Conservation (phyloP, 768 basidiomycete genomes). For the Boletus patriciae region DNA sequence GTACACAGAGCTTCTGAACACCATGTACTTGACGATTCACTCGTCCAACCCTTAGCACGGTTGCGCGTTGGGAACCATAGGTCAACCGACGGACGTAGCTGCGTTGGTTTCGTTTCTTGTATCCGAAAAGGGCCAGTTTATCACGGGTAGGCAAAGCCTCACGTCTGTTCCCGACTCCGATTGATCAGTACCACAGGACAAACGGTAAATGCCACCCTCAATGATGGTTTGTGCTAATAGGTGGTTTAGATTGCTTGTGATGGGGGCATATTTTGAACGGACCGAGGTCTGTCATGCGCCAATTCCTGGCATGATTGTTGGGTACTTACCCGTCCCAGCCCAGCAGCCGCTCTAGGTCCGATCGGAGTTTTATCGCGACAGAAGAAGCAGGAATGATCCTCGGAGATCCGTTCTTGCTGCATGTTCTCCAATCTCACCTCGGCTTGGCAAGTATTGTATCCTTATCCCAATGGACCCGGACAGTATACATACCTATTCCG, state of each 20-base stretch:
- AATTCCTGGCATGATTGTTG: background rate
- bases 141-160: background rate
- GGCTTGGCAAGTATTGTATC: too few relatives aligned
- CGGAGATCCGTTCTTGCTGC: too few relatives aligned
- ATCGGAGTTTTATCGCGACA: too few relatives aligned
- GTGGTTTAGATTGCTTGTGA: background rate
- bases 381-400: too few relatives aligned
- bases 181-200: background rate
- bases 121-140: background rate
- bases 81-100: slow-evolving; percentile 1
- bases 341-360: too few relatives aligned
- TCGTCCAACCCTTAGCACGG: background rate
- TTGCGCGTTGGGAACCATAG: slow-evolving; percentile 2
- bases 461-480: too few relatives aligned
- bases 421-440: too few relatives aligned
- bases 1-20: background rate
- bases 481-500: too few relatives aligned
- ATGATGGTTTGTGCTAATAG: background rate
- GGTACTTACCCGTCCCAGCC: too few relatives aligned
- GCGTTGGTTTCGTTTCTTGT: background rate
- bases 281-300: too few relatives aligned
- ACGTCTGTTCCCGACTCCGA: background rate
- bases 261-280: background rate
- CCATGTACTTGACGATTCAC: background rate
- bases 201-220: background rate